These are phyloP conservation scores for Didymellaceae sp. DNA, from an alignment of 2,329 filamentous ascomycete species.

Conservation along the genomic window DNA sequence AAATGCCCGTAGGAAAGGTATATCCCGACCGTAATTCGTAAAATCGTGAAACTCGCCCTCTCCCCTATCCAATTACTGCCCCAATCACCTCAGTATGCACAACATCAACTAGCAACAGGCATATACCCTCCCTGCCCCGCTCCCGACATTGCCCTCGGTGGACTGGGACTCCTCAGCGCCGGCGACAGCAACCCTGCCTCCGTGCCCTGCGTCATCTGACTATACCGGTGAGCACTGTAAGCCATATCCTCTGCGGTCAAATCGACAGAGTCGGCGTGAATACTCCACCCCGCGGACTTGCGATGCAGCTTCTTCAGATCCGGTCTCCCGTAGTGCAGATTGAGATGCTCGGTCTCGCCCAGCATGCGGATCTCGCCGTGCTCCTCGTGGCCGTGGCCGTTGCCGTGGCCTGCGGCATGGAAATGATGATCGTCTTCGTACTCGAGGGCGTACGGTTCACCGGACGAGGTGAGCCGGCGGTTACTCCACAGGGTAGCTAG, in stretches of 20 bases:
- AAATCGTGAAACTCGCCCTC: no score
- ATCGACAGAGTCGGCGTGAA: conserved; percentile 21
- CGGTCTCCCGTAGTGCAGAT: conserved; percentile 10
- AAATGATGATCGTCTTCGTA: conserved; percentile 37
- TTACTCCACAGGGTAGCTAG: conserved; percentile 41
- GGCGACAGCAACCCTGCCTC: not conserved
- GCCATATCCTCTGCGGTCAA: conserved; percentile 1
- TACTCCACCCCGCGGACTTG: conserved; percentile 32
- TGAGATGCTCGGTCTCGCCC: conserved; percentile 6
- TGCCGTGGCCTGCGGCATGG: no score
- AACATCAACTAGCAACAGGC: no score
- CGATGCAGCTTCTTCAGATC: conserved; percentile 22
- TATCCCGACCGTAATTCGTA: no score
- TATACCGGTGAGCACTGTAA: conserved; percentile 2
- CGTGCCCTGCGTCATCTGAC: not conserved
- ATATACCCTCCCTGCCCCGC: not conserved
- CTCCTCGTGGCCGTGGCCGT: conserved; percentile 23
- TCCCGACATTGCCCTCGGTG: not conserved
- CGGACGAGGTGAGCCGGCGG: conserved; percentile 36
- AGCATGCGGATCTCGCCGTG: conserved; percentile 23
- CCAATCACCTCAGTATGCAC: no score
- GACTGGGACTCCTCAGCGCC: not conserved
- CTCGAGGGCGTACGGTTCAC: conserved; percentile 40
- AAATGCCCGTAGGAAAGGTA: no score
- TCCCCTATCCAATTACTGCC: no score